phyloP scores from a whole-genome alignment of 2,329 filamentous ascomycete genomes.

The Diaporthe amygdali region DNA sequence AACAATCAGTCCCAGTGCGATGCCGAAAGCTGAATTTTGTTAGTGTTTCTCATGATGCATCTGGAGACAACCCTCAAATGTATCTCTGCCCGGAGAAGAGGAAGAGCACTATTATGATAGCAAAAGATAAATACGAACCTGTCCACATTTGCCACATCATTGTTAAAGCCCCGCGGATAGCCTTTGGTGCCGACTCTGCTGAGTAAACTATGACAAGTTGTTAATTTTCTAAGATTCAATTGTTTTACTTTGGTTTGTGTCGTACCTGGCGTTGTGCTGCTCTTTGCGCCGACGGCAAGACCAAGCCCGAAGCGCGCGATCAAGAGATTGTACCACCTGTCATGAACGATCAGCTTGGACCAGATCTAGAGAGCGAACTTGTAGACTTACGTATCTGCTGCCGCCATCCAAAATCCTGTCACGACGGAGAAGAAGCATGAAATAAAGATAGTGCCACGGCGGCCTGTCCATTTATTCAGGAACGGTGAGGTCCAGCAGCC shows the following conservation, averaged over 20 bases:
- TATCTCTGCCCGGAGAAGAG: background rate
- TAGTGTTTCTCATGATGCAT: constrained; percentile 45
- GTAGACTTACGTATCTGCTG: background rate
- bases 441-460: constrained; percentile 69
- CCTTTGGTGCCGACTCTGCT: constrained; percentile 43
- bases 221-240: background rate
- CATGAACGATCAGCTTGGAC: background rate
- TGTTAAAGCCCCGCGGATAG: constrained; percentile 43
- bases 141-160: constrained; percentile 39
- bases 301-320: constrained; percentile 41
- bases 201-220: constrained; percentile 38
- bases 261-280: constrained; percentile 32
- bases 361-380: constrained; percentile 48
- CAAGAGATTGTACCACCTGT: constrained; percentile 40
- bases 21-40: constrained; percentile 54
- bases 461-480: constrained; percentile 66
- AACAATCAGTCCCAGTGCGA: background rate
- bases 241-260: background rate
- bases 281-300: constrained; percentile 44
- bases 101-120: no score
- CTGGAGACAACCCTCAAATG: constrained; percentile 38
- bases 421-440: constrained; percentile 36
- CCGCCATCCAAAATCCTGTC: background rate
- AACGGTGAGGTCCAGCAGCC: constrained; percentile 40
- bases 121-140: constrained; percentile 38